phyloP scores from a whole-genome alignment of 768 basidiomycete genomes.

The Boletus edulis region DNA sequence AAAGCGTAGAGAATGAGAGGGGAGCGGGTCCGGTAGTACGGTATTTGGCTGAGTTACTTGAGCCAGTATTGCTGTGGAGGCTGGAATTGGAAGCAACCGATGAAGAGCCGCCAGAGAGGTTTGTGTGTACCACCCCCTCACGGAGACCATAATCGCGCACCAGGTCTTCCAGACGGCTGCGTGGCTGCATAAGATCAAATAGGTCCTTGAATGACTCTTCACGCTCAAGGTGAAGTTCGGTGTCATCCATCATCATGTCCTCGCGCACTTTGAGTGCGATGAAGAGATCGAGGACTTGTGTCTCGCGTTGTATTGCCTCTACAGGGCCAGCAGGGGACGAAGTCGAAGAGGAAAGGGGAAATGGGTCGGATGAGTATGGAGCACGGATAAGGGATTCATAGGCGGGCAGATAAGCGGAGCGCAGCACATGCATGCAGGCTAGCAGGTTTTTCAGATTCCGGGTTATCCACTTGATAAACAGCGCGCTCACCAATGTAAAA shows the following conservation, averaged over 20 bases:
- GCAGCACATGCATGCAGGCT: slow-evolving; percentile 82
- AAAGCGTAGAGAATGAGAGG: slow-evolving; percentile 37
- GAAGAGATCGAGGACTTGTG: slow-evolving; percentile 71
- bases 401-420: slow-evolving; percentile 68
- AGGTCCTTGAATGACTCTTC: slow-evolving; percentile 78
- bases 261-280: slow-evolving; percentile 78
- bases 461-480: background rate
- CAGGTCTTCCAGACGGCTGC: slow-evolving; percentile 74
- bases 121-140: slow-evolving; percentile 32
- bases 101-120: slow-evolving; percentile 2
- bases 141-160: slow-evolving; percentile 44
- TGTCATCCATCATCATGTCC: slow-evolving; percentile 74
- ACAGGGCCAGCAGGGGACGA: slow-evolving; percentile 27
- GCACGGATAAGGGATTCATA: slow-evolving; percentile 61
- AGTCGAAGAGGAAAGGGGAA: slow-evolving; percentile 47
- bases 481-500: slow-evolving; percentile 57
- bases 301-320: slow-evolving; percentile 65
- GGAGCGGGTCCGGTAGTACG: slow-evolving; percentile 7
- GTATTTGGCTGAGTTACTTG: slow-evolving; percentile 3
- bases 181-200: slow-evolving; percentile 75
- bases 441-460: background rate
- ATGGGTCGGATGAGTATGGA: slow-evolving; percentile 79
- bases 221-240: slow-evolving; percentile 69
- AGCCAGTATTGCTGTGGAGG: background rate
- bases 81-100: background rate